Base-by-base conservation (phyloP, 306 rosid genomes). In the Crotalaria pallida region DNA sequence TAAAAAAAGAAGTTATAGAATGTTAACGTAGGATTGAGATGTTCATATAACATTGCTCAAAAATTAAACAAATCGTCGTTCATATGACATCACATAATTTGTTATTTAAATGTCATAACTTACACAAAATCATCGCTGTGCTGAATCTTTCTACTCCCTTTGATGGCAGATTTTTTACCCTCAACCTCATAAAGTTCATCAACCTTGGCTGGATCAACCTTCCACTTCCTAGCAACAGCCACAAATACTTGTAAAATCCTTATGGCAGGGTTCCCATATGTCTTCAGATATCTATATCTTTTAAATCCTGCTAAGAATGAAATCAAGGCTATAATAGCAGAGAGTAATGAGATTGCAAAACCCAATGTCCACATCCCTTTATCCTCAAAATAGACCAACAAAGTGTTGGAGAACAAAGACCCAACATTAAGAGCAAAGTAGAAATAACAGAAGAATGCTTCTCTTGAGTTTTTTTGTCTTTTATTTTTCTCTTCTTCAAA, bases 381-480 rank as follows among this genome's bases (percentile, higher is more conserved):
- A 19, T 86, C 86, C 73, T 86, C 90, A 3, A 23, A 83, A 57
- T 80, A 86, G 0, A 86, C 90, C 15, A 86, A 65, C 1, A 86
- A 10, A 12, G 88, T 83, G 73, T 86, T 86, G 17, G 90, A 86
- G 82, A 86, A 86, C 5, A 86, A 75, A 10, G 86, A 86, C 6
- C 90, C 90, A 6, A 78, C 64, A 17, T 86, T 86, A 72, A 86
- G 86, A n/a, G 86, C 79, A 55, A 86, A 86, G 83, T 86, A 86
- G 59, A 86, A 86, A 43, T 81, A 86, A 53, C 77, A 29, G 59
- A 86, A 86, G 82, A 83, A 86, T 6, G 81, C 77, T 0, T 44
- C 79, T 74, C 84, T 83, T 0, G 79, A 43, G 15, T 24, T 6
- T 4, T 0, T 66, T 0, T 49, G 21, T 3, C 78, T 65, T 0